Conservation (phyloP, 192 early-diverging fungal species). For the Backusella tuberculispora region DNA sequence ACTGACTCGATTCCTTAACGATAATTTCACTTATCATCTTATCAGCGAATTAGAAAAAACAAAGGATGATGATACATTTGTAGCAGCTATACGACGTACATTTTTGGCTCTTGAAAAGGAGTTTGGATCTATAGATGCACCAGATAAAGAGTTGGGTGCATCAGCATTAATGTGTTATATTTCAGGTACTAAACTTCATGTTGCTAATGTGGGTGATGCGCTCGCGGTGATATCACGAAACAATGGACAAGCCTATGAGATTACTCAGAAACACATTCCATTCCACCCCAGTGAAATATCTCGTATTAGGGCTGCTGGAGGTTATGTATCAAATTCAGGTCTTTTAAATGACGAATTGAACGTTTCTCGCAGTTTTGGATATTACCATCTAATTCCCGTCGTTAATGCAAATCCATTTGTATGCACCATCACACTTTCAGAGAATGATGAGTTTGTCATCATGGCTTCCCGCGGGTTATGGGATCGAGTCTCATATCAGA, state of each 20-base stretch:
- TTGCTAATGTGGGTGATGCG: conserved; percentile 86
- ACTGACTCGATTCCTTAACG: conserved; percentile 70
- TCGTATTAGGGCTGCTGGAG: conserved; percentile 79
- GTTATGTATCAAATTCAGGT: conserved; percentile 76
- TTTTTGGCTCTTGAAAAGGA: conserved; percentile 85
- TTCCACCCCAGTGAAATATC: conserved; percentile 68
- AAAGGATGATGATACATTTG: conserved; percentile 57
- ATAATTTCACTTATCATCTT: conserved; percentile 70
- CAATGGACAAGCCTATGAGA: conserved; percentile 65
- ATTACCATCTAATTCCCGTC: conserved; percentile 78
- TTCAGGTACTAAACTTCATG: conserved; percentile 73
- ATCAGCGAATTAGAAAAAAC: conserved; percentile 77
- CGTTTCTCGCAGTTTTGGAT: conserved; percentile 84
- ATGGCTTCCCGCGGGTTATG: conserved; percentile 75
- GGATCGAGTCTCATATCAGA: conserved; percentile 79
- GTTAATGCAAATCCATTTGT: conserved; percentile 88
- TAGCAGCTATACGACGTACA: conserved; percentile 76
- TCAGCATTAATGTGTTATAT: conserved; percentile 83
- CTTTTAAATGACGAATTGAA: conserved; percentile 76
- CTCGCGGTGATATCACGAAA: conserved; percentile 74
- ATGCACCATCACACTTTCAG: conserved; percentile 68
- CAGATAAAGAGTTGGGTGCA: conserved; percentile 54
- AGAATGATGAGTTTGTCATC: conserved; percentile 82
- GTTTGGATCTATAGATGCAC: conserved; percentile 48
- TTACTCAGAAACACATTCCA: conserved; percentile 75